phyloP scores from a whole-genome alignment of 345 rosid species.

The Pugionium dolabratum region DNA sequence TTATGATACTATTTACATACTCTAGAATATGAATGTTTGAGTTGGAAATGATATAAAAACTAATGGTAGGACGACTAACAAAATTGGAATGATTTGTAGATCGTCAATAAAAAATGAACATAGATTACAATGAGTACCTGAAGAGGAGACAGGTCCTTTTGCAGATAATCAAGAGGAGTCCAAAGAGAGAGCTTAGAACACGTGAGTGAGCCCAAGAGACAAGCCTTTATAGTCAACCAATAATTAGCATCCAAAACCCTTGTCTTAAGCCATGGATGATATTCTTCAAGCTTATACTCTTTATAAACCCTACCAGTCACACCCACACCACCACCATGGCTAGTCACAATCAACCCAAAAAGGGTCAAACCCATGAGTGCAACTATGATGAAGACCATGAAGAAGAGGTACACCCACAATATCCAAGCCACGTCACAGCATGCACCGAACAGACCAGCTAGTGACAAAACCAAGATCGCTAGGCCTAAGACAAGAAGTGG shows the following conservation, averaged over 20 bases:
- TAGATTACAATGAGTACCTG: conserved; percentile 51
- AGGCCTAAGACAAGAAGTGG: conserved; percentile 81
- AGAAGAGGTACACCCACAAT: conserved; percentile 87
- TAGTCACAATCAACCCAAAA: conserved; percentile 79
- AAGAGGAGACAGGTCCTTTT: conserved; percentile 64
- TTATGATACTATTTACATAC: too few species aligned
- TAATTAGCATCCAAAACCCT: conserved; percentile 55
- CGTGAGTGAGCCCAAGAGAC: conserved; percentile 68
- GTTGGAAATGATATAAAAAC: too few species aligned
- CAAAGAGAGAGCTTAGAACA: conserved; percentile 66
- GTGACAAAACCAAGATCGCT: conserved; percentile 62
- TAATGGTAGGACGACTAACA: too few species aligned
- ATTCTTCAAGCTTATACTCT: conserved; percentile 69
- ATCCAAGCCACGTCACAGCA: conserved; percentile 81
- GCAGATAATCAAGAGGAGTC: conserved; percentile 83
- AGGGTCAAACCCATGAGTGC: conserved; percentile 63
- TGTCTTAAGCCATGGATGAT: conserved; percentile 78
- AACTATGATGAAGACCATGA: conserved; percentile 73
- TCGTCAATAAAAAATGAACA: too few species aligned
- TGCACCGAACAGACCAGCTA: conserved; percentile 90
- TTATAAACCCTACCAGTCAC: conserved; percentile 68
- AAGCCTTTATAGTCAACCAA: conserved; percentile 72
- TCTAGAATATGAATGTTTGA: too few species aligned
- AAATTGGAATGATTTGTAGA: too few species aligned
- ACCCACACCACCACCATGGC: conserved; percentile 70